These are phyloP conservation scores for Trypanosoma theileri DNA, from an alignment of 208 protist genomes.

Conservation along the genomic window DNA sequence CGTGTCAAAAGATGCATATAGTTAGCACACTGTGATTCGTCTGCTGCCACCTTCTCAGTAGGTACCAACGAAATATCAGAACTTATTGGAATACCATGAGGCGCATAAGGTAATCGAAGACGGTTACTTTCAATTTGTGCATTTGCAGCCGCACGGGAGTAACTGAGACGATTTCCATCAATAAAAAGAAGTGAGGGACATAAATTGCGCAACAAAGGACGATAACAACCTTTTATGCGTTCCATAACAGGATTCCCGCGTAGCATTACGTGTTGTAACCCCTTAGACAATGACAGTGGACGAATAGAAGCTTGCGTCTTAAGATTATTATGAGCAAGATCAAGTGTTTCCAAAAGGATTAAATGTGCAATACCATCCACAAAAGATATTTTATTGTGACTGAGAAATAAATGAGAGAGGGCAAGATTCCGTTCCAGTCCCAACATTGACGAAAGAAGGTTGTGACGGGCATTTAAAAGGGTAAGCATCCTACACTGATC, in stretches of 20 bases:
- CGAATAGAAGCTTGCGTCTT: constrained; percentile 53
- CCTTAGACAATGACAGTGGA: constrained; percentile 65
- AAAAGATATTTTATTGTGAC: constrained; percentile 61
- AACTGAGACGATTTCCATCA: constrained; percentile 57
- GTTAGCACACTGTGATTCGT: constrained; percentile 37
- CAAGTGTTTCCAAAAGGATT: constrained; percentile 84
- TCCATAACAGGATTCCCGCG: constrained; percentile 76
- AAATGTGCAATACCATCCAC: constrained; percentile 77
- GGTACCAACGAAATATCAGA: neutral
- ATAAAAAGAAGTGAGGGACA: constrained; percentile 73
- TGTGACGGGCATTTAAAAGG: constrained; percentile 78
- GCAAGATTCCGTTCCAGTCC: constrained; percentile 56
- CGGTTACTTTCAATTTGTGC: constrained; percentile 32
- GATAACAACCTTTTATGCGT: constrained; percentile 26
- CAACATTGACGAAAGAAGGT: constrained; percentile 40
- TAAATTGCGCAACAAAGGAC: constrained; percentile 75
- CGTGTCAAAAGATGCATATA: constrained; percentile 73
- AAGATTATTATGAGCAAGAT: constrained; percentile 73
- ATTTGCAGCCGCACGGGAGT: constrained; percentile 44
- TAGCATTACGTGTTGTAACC: constrained; percentile 65
- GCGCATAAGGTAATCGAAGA: constrained; percentile 34
- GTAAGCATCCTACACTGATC: constrained; percentile 72
- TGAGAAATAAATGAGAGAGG: constrained; percentile 77
- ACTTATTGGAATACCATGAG: neutral
- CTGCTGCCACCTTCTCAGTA: neutral